phyloP scores from a whole-genome alignment of 2,329 filamentous ascomycete species.

The Talaromyces sp. region DNA sequence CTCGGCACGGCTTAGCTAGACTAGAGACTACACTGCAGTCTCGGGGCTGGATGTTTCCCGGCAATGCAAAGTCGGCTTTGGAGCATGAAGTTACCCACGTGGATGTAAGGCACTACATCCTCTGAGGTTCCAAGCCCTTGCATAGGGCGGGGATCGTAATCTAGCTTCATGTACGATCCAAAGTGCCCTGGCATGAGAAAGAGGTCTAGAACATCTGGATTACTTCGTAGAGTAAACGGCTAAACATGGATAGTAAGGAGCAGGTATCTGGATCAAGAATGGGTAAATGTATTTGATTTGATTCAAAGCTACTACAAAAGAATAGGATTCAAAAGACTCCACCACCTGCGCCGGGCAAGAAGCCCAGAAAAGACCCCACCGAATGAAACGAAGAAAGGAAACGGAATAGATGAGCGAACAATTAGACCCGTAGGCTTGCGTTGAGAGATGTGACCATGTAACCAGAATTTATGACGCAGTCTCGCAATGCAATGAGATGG shows the following conservation, averaged over 20 bases:
- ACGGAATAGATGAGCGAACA: conserved; percentile 20
- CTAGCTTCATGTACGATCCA: too few relatives aligned
- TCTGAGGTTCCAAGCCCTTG: too few relatives aligned
- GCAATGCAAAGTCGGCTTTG: too few relatives aligned
- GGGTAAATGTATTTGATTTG: neutral
- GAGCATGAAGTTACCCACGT: too few relatives aligned
- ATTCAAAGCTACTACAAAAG: neutral
- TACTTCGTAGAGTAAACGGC: too few relatives aligned
- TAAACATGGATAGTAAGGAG: too few relatives aligned
- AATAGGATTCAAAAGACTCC: neutral
- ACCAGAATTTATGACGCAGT: conserved; percentile 10
- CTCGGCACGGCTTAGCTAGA: neutral
- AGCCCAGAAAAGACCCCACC: neutral
- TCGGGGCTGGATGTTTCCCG: neutral
- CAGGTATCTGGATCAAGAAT: neutral
- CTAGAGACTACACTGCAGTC: neutral
- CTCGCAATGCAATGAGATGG: conserved; percentile 10
- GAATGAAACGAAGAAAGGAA: conserved; percentile 4
- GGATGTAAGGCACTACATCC: too few relatives aligned
- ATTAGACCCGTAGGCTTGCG: conserved; percentile 22
- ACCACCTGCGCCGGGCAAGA: neutral
- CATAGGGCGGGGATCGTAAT: too few relatives aligned
- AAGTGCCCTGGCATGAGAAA: too few relatives aligned
- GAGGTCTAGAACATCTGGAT: too few relatives aligned
- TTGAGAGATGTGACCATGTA: conserved; percentile 22